Evolutionary conservation across 2,329 filamentous ascomycete genomes (phyloP).

Genomic region (Penicillium sp.): DNA sequence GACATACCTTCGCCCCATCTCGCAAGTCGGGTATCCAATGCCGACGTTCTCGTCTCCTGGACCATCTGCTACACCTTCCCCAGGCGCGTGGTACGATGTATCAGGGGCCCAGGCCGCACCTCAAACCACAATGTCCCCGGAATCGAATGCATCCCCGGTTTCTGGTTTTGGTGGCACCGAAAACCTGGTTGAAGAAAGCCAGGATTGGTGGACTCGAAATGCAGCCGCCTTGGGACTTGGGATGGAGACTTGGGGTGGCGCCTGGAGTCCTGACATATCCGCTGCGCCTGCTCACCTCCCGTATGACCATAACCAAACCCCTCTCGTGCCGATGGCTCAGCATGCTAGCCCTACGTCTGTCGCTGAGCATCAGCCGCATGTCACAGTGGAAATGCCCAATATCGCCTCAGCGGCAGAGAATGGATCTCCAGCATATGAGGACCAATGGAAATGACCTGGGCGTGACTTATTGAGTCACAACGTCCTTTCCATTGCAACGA

Average conservation of each 20-base stretch:
- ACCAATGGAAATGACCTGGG: slow-evolving; percentile 20
- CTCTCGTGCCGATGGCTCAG: slow-evolving; percentile 8
- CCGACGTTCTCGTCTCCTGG: slow-evolving; percentile 8
- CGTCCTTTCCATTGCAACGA: too few species aligned
- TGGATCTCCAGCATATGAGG: slow-evolving; percentile 6
- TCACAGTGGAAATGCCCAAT: slow-evolving; percentile 1
- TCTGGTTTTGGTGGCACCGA: slow-evolving; percentile 60
- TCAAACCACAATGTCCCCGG: slow-evolving; percentile 22
- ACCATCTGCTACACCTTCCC: slow-evolving; percentile 19
- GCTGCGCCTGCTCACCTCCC: slow-evolving; percentile 7
- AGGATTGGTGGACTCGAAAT: slow-evolving; percentile 64
- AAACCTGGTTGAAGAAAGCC: slow-evolving; percentile 59
- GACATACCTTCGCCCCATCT: slow-evolving; percentile 31
- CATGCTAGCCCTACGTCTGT: slow-evolving; percentile 6
- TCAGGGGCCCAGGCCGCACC: slow-evolving; percentile 3
- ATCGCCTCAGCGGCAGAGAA: slow-evolving; percentile 2
- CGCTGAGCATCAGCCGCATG: slow-evolving; percentile 6
- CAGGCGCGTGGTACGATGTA: slow-evolving; percentile 33
- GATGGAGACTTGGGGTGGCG: slow-evolving; percentile 58
- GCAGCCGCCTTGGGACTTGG: slow-evolving; percentile 60
- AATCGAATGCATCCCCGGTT: slow-evolving; percentile 38
- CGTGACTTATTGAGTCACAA: too few species aligned
- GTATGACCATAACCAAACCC: slow-evolving; percentile 11
- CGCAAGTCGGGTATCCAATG: slow-evolving; percentile 21
- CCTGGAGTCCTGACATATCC: slow-evolving; percentile 27